Evolutionary conservation across 768 basidiomycete genomes (phyloP), one percentile per base, ranked within the genome.

Genomic region (Gloeophyllum trabeum): DNA sequence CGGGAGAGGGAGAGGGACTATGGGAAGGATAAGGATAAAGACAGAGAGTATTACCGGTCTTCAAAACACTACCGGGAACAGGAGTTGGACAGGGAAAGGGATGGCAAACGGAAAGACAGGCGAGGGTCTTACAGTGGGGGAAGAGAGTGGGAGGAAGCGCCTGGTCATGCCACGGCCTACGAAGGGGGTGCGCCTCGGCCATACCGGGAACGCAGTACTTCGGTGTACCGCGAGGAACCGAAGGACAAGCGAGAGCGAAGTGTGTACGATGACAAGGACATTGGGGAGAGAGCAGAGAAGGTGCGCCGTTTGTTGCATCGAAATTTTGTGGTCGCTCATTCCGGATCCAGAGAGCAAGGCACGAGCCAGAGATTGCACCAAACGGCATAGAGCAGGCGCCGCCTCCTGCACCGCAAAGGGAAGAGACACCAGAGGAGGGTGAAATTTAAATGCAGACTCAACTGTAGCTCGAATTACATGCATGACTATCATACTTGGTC

Each of bases 381-480:
- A 69, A 63, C 63, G 10, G 51, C 61, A 28, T 55, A 55, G 10
- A 16, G 28, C 10, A 32, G 28, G 16, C 28, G 28, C 28, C 28
- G 43, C 62, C 61, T 19, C 55, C 51, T 37, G 53, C 43, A 23
- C 43, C 52, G 18, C 46, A 44, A 12, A 69, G 83, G 38, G 84
- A 68, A 28, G 87, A 89, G 55, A 86, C 79, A 35, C 88, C 87
- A 2, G 88, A 91, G 63, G 87, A 91, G 57, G 87, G 87, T 20
- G 87, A 90, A 57, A 91, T 91, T 51, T 89, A 52, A 70, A 7
- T 21, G 32, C 39, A 34, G 21, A 12, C 16, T 16, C 28, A 32
- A 32, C 28, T 32, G 16, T 16, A 32, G 28, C 28, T 32, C 28
- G 28, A 32, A 32, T n/a, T n/a, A n/a, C n/a, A n/a, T n/a, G n/a